These are phyloP conservation scores for Coemansia sp. DNA, from an alignment of 192 early-diverging fungal genomes.

Conservation along the genomic window DNA sequence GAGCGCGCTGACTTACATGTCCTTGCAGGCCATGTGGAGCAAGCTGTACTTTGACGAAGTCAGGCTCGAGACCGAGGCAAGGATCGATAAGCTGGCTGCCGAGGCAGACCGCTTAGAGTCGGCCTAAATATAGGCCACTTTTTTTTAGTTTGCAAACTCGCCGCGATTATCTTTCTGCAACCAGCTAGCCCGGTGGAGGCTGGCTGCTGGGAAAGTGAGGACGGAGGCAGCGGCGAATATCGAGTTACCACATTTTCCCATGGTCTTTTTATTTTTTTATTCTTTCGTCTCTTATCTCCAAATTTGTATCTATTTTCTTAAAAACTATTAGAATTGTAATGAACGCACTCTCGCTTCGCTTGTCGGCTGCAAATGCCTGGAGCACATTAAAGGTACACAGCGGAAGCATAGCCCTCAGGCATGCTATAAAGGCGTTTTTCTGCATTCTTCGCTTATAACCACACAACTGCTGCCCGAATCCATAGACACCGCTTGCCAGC, in stretches of 20 bases:
- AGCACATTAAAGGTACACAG: slow-evolving; percentile 8
- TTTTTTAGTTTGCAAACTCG: too few relatives aligned
- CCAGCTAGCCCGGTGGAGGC: too few relatives aligned
- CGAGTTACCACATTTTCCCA: not conserved
- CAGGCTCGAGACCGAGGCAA: slow-evolving; percentile 45
- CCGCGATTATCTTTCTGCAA: too few relatives aligned
- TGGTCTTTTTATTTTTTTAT: not conserved
- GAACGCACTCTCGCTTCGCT: not conserved
- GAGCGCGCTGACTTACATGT: slow-evolving; percentile 45
- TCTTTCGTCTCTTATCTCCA: too few relatives aligned
- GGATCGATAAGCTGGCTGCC: slow-evolving; percentile 29
- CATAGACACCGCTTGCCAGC: not conserved
- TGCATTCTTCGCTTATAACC: too few relatives aligned
- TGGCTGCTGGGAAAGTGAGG: too few relatives aligned
- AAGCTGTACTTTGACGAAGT: slow-evolving; percentile 49
- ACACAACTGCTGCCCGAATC: too few relatives aligned
- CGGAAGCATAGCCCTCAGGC: too few relatives aligned
- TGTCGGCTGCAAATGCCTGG: not conserved
- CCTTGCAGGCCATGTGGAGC: slow-evolving; percentile 48
- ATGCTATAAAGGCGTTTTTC: too few relatives aligned
- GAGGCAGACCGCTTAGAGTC: slow-evolving; percentile 24
- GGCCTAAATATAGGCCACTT: too few relatives aligned
- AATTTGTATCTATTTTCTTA: not conserved
- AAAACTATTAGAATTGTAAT: not conserved
- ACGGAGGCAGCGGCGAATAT: too few relatives aligned